Percentiles rank a stretch among this genome's conserved stretches.
phyloP scores from a whole-genome alignment of 192 early-diverging fungal genomes.

The Coemansia sp. region DNA sequence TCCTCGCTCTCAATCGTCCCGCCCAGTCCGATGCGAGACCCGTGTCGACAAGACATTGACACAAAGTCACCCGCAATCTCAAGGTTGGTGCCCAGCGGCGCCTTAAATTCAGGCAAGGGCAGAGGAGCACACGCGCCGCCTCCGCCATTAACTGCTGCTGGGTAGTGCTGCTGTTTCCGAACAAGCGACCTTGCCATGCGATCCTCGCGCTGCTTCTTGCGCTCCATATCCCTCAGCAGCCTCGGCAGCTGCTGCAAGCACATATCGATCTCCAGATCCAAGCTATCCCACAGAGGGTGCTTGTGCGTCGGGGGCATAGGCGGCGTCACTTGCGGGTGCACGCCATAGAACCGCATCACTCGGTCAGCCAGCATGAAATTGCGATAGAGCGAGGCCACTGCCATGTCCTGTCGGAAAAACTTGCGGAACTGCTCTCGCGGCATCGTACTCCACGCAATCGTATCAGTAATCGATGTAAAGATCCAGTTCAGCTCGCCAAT shows the following conservation, averaged over 20 bases:
- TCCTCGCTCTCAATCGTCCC: slow-evolving; percentile 22
- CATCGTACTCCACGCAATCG: slow-evolving; percentile 95
- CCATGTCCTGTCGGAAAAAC: slow-evolving; percentile 90
- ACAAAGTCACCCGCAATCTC: slow-evolving; percentile 37
- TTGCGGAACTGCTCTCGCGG: slow-evolving; percentile 85
- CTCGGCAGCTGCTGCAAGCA: slow-evolving; percentile 87
- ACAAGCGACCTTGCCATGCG: slow-evolving; percentile 14
- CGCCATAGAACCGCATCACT: slow-evolving; percentile 92
- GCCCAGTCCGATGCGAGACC: slow-evolving; percentile 20
- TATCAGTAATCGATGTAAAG: slow-evolving; percentile 97
- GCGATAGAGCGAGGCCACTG: slow-evolving; percentile 90
- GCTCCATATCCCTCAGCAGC: slow-evolving; percentile 55
- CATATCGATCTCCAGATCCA: slow-evolving; percentile 94
- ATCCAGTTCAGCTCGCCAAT: slow-evolving; percentile 99
- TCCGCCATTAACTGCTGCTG: not conserved
- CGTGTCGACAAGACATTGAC: slow-evolving; percentile 21
- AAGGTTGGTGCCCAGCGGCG: slow-evolving; percentile 20
- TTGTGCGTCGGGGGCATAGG: slow-evolving; percentile 85
- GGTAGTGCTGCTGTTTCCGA: slow-evolving; percentile 8
- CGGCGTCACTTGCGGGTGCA: slow-evolving; percentile 87
- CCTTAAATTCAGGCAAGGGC: slow-evolving; percentile 6
- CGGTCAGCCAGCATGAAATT: slow-evolving; percentile 95
- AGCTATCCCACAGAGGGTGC: slow-evolving; percentile 94
- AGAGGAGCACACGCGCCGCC: too few species aligned
- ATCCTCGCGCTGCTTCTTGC: slow-evolving; percentile 26